Conservation (phyloP, 2,329 filamentous ascomycete genomes). For the Monilinia laxa region DNA sequence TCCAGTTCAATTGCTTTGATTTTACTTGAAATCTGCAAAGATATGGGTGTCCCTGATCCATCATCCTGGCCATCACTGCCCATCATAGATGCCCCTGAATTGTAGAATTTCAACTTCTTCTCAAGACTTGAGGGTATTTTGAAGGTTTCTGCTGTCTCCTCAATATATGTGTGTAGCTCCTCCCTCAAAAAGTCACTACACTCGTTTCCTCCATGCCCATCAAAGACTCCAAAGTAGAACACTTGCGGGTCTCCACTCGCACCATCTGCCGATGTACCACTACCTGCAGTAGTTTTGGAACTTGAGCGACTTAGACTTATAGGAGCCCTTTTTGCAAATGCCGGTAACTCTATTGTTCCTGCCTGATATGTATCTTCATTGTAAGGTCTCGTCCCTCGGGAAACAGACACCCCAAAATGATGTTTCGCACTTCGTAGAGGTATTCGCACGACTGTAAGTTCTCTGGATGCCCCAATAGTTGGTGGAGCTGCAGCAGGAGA, state of each 20-base stretch:
- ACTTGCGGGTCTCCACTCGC: slow-evolving; percentile 88
- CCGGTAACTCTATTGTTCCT: slow-evolving; percentile 87
- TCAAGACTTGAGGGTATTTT: slow-evolving; percentile 74
- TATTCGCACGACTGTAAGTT: slow-evolving; percentile 92
- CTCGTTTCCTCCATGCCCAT: slow-evolving; percentile 88
- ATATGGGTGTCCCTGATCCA: slow-evolving; percentile 45
- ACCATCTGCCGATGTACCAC: slow-evolving; percentile 68
- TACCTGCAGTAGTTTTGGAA: slow-evolving; percentile 38
- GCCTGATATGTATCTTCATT: slow-evolving; percentile 96
- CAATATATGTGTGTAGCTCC: slow-evolving; percentile 83
- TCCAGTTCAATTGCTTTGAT: slow-evolving; percentile 67
- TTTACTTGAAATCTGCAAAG: slow-evolving; percentile 43
- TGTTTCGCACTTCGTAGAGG: slow-evolving; percentile 92
- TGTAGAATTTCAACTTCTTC: slow-evolving; percentile 49
- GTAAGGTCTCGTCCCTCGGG: slow-evolving; percentile 78
- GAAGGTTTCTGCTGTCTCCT: slow-evolving; percentile 74
- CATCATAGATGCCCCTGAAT: slow-evolving; percentile 51
- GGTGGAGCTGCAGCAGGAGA: slow-evolving; percentile 59
- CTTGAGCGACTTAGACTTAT: slow-evolving; percentile 50
- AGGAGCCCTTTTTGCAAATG: slow-evolving; percentile 83
- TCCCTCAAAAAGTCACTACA: slow-evolving; percentile 86
- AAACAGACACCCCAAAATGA: slow-evolving; percentile 81
- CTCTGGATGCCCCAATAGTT: slow-evolving; percentile 61
- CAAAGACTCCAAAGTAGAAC: slow-evolving; percentile 96
- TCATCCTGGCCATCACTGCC: slow-evolving; percentile 53